Evolutionary conservation across 805 yeast genomes (phyloP).

Genomic region (Candida fluviatilis): DNA sequence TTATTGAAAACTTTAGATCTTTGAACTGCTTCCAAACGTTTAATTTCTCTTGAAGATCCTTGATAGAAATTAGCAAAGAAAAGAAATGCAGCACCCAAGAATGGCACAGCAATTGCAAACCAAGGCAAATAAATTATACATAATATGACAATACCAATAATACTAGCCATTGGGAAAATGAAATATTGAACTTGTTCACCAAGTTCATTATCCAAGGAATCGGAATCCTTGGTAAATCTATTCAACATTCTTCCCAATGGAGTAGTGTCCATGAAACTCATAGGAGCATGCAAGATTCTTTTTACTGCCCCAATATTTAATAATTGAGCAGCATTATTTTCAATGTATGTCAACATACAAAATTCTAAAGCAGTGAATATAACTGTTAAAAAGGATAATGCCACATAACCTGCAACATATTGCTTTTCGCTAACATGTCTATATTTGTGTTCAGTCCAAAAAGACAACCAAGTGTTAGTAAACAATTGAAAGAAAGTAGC

Average conservation of each 20-base stretch:
- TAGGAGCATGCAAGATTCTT: constrained; percentile 38
- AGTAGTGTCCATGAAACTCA: constrained; percentile 40
- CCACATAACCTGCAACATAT: constrained; percentile 33
- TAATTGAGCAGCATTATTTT: constrained; percentile 31
- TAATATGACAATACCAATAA: constrained; percentile 38
- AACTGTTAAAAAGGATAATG: constrained; percentile 34
- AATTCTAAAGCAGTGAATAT: constrained; percentile 36
- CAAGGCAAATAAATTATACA: constrained; percentile 51
- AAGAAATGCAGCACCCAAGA: constrained; percentile 37
- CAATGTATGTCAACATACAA: constrained; percentile 40
- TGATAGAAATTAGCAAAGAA: constrained; percentile 42
- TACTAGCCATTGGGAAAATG: constrained; percentile 36
- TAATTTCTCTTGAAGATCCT: constrained; percentile 46
- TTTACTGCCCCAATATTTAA: constrained; percentile 36
- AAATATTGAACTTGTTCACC: constrained; percentile 41
- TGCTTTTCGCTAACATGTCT: constrained; percentile 21
- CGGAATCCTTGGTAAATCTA: constrained; percentile 43
- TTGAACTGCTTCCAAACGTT: constrained; percentile 45
- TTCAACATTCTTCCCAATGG: constrained; percentile 43
- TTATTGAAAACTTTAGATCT: constrained; percentile 47
- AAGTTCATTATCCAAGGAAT: constrained; percentile 42
- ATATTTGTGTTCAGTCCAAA: constrained; percentile 36
- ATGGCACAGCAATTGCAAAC: constrained; percentile 54
- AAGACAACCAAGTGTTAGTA: constrained; percentile 44
- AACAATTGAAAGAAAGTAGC: constrained; percentile 40